Conservation (phyloP, 176 grass and related monocot genomes). For the Rhipidocladum racemiflorum region DNA sequence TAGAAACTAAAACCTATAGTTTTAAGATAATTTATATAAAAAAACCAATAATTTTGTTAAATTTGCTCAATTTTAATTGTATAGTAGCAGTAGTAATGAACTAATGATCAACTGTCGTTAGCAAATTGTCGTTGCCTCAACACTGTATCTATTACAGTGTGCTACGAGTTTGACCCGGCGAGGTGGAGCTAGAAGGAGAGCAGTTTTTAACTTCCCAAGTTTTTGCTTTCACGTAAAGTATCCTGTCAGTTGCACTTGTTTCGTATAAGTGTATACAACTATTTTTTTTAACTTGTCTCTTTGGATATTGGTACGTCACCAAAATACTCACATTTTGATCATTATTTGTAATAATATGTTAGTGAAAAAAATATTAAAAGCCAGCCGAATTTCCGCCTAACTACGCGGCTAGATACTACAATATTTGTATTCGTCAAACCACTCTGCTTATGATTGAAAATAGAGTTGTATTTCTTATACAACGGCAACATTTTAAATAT, state of each 20-base stretch:
- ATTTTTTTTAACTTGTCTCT: neutral
- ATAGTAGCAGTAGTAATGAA: neutral
- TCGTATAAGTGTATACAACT: neutral
- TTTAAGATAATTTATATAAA: no score
- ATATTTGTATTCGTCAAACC: no score
- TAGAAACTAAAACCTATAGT: no score
- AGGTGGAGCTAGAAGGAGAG: neutral
- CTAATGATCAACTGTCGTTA: neutral
- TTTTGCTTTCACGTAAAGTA: conserved; percentile 19
- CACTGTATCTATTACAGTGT: neutral
- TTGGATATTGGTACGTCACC: neutral
- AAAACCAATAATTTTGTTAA: no score
- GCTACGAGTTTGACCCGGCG: neutral
- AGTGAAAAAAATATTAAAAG: no score
- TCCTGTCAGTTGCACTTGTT: neutral
- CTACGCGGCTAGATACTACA: no score
- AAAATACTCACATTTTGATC: neutral
- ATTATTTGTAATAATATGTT: no score
- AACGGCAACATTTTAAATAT: no score
- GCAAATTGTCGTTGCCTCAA: neutral
- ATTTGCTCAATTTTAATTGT: neutral
- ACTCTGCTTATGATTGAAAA: no score
- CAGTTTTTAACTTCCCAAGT: neutral
- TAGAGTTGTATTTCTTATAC: no score
- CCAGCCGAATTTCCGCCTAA: no score